Evolutionary conservation across 164 flowering plant genomes (phyloP).

Genomic region (Aristolochia californica): DNA sequence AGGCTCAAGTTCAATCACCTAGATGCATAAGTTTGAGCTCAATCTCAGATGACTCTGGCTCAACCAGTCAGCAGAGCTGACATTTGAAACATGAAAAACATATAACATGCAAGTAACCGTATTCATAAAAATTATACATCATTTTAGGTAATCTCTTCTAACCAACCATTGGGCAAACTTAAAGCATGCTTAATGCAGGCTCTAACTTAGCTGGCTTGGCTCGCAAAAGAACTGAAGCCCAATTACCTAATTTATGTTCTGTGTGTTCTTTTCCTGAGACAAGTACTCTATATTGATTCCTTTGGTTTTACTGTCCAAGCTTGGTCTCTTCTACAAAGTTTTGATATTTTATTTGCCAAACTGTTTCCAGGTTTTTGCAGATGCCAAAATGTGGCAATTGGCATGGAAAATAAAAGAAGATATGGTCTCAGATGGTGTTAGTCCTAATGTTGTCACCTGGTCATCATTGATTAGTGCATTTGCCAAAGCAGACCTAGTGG

Average conservation of each 20-base stretch:
- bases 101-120: no score
- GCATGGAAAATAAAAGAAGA: constrained; percentile 77
- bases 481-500: constrained; percentile 80
- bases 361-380: constrained; percentile 62
- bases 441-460: constrained; percentile 77
- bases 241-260: background rate
- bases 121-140: no score
- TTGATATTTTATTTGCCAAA: background rate
- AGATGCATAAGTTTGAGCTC: no score
- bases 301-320: background rate
- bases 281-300: background rate
- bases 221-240: no score
- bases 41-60: no score
- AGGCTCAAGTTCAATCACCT: no score
- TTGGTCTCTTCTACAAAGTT: background rate
- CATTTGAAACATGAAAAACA: no score
- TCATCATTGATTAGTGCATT: constrained; percentile 83
- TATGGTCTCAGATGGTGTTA: constrained; percentile 69
- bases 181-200: no score
- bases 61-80: no score
- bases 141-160: no score
- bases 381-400: constrained; percentile 83
- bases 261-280: background rate
- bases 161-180: no score
- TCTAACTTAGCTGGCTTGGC: no score